Evolutionary conservation across 2,329 filamentous ascomycete genomes (phyloP), one percentile per base, ranked within the genome.

Genomic region (Alternaria atra): DNA sequence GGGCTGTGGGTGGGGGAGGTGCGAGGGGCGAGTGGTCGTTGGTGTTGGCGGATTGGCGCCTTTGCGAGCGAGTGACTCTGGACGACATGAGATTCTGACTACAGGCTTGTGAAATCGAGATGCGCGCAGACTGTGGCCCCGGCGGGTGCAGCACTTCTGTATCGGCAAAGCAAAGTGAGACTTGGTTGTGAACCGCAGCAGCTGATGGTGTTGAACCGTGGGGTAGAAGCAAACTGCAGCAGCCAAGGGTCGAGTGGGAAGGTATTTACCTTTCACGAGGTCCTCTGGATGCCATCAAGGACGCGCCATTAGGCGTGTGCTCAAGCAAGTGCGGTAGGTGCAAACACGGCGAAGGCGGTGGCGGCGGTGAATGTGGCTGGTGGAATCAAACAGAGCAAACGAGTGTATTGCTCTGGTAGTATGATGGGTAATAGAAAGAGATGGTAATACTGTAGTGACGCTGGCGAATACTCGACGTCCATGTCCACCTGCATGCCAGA

Each of bases 31-130:
- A 67, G 58, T 66, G 67, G 55, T 75, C 66, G 73, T 65, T 76
- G 65, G 87, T 78, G 67, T 78, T 77, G 76, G 85, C 85, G 82
- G 92, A 91, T 84, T 92, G 92, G 87, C 92, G 90, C 85, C 93
- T 93, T 84, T 94, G 91, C 76, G 94, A 95, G 85, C 94, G 93
- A 86, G 94, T 97, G 76, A 95, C 90, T 92, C 94, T 97, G 87
- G 89, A 85, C 88, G 92, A 92, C 93, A 97, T 97, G 89, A 94
- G 92, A 90, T 84, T 79, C 71, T 77, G 71, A 68, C 37, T 70
- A 63, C 44, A 67, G 56, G 69, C 60, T 68, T 64, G 62, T 61
- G 70, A 65, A 71, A 61, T 68, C 67, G 69, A 67, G 65, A 65
- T 61, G 63, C 61, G 72, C 65, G 67, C 65, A 71, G 73, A 73